A percentile compares a stretch with the other conserved stretches of the same genome.
These are phyloP conservation scores for Suillus decipiens DNA, from an alignment of 768 basidiomycete species.

Conservation along the genomic window DNA sequence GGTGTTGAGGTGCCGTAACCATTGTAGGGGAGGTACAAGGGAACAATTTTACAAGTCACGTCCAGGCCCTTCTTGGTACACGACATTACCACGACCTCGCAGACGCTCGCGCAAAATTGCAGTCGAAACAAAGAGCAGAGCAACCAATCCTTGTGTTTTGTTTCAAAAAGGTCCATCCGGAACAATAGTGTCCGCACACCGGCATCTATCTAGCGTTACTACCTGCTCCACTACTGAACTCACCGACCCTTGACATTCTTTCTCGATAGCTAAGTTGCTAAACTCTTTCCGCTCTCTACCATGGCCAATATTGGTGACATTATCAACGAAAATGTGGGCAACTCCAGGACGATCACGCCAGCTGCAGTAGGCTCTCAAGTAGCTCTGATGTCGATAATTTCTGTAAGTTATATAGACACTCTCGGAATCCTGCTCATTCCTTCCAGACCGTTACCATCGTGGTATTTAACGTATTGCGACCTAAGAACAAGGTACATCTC, in stretches of 20 bases:
- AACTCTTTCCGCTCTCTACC: conserved; percentile 21
- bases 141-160: conserved; percentile 1
- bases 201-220: conserved; percentile 1
- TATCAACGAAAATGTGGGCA: conserved; percentile 29
- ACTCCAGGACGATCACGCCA: conserved; percentile 70
- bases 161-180: conserved; percentile 3
- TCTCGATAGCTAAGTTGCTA: conserved; percentile 17
- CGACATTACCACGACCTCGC: not conserved
- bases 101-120: not conserved
- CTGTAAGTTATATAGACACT: conserved; percentile 48
- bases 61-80: not conserved
- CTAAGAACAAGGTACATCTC: conserved; percentile 75
- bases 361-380: conserved; percentile 80
- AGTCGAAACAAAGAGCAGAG: conserved; percentile 1
- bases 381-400: conserved; percentile 68
- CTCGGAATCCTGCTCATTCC: conserved; percentile 11
- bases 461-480: conserved; percentile 83
- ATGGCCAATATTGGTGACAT: conserved; percentile 37
- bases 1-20: not conserved
- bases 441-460: conserved; percentile 63
- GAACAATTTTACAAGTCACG: not conserved
- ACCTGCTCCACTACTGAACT: conserved; percentile 1
- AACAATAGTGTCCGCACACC: conserved; percentile 16
- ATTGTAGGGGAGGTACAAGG: not conserved
- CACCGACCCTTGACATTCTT: conserved; percentile 23